phyloP scores from a whole-genome alignment of 345 rosid species.

The Pseudoturritis turrita region DNA sequence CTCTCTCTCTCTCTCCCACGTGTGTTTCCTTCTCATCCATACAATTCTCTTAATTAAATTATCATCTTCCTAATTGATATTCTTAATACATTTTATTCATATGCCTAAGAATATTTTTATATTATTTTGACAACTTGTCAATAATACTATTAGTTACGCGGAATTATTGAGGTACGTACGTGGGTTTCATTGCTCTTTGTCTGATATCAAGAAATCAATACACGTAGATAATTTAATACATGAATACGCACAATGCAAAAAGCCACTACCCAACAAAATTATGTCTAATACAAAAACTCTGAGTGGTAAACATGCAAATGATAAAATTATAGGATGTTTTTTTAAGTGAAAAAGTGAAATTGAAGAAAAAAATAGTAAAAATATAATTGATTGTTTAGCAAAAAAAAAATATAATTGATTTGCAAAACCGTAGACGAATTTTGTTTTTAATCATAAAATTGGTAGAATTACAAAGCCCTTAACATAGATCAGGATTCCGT shows the following conservation, averaged over 20 bases:
- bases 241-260: background rate
- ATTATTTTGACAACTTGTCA: slow-evolving; percentile 20
- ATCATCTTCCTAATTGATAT: slow-evolving; percentile 14
- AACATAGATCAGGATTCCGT: background rate
- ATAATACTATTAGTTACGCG: slow-evolving; percentile 12
- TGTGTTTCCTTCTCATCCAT: slow-evolving; percentile 33
- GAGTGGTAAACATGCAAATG: background rate
- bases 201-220: slow-evolving; percentile 22
- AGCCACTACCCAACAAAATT: background rate
- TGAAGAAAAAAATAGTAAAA: background rate
- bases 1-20: slow-evolving; percentile 25
- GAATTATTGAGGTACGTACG: slow-evolving; percentile 29
- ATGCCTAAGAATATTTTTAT: background rate
- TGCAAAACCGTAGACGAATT: background rate
- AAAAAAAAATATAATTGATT: no score
- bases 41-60: background rate
- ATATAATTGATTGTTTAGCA: no score
- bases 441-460: background rate
- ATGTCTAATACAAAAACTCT: background rate
- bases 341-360: background rate
- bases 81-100: background rate
- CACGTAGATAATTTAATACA: background rate
- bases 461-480: background rate
- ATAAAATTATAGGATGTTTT: background rate
- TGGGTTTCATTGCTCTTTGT: slow-evolving; percentile 27